These are phyloP conservation scores for Dissophora ornata DNA, from an alignment of 192 early-diverging fungal species.

Conservation along the genomic window DNA sequence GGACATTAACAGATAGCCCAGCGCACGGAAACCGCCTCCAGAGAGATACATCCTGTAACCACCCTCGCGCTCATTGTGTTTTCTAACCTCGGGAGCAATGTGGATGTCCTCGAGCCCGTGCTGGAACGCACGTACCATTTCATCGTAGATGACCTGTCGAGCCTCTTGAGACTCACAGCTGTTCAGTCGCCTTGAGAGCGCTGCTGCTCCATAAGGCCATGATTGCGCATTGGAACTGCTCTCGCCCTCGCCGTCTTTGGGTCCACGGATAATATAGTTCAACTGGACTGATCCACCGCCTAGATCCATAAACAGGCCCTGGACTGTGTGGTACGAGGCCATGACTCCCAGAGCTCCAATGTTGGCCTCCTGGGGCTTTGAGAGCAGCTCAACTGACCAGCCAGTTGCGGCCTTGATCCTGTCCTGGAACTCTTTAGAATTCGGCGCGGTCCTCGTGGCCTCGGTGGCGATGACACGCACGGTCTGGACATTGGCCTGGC, in stretches of 20 bases:
- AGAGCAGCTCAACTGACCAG: conserved; percentile 55
- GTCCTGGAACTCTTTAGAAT: conserved; percentile 57
- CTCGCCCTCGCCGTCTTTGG: conserved; percentile 25
- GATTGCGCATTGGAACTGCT: conserved; percentile 53
- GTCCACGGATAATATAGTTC: conserved; percentile 61
- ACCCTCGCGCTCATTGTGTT: conserved; percentile 26
- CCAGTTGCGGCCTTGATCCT: conserved; percentile 58
- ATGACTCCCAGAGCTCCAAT: conserved; percentile 64
- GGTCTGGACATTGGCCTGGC: conserved; percentile 51
- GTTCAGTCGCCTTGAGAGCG: conserved; percentile 56
- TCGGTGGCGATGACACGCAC: conserved; percentile 68
- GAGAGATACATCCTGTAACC: conserved; percentile 62
- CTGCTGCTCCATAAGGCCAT: conserved; percentile 65
- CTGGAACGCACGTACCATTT: conserved; percentile 54
- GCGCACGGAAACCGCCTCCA: conserved; percentile 66
- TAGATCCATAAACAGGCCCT: conserved; percentile 66
- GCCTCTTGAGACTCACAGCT: conserved; percentile 33
- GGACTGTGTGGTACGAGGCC: conserved; percentile 62
- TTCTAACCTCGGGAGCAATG: conserved; percentile 19
- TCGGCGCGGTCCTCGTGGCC: conserved; percentile 64
- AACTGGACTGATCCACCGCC: conserved; percentile 69
- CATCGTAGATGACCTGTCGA: conserved; percentile 37
- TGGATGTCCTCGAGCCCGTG: conserved; percentile 37
- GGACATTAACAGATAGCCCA: conserved; percentile 67
- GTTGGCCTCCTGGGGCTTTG: conserved; percentile 62